Evolutionary conservation across 23 red algal species (phyloP), one percentile per base, ranked within the genome.

Genomic region (Gracilaria domingensis): DNA sequence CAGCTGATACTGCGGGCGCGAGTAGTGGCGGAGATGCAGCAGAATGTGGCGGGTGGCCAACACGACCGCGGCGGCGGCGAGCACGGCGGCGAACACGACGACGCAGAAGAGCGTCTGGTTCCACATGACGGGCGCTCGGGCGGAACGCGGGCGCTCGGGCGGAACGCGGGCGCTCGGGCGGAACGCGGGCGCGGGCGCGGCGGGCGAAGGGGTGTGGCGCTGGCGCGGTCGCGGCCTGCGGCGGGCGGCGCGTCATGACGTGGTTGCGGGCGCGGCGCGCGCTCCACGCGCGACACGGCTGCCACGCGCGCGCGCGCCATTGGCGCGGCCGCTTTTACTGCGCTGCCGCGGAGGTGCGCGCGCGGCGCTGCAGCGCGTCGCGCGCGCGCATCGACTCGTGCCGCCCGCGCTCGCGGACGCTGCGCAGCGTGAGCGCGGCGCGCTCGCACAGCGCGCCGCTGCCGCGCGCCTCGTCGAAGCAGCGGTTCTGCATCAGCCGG

Each of bases 1-100:
- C n/a, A 98, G 76, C 66, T 98, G 96, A 20, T 81, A 98, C 59
- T 95, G 74, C 29, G 96, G 96, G 14, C 81, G 87, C 67, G 87
- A 77, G 54, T 95, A 98, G 33, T 98, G 91, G 39, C 58, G 62
- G 21, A 98, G 75, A 83, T 98, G 96, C 47, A 81, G 45, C 53
- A 28, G 18, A 54, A 96, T 96, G 61, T 96, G 86, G 14, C 86
- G 86, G 4, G 55, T 70, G 11, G 86, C 53, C 24, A 90, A 32
- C 37, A 81, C 23, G 24, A 81, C 86, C 38, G 86, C 86, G 0
- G 56, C 53, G 11, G 56, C 40, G 14, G 75, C 87, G 20, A 80
- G 32, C 33, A 67, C 30, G 60, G 37, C 60, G 36, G 53, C 87
- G 33, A 81, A 21, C 24, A 62, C 35, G 14, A 82, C 53, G 20